Evolutionary conservation across 805 yeast species (phyloP).

Genomic region (Candida nanaspora): DNA sequence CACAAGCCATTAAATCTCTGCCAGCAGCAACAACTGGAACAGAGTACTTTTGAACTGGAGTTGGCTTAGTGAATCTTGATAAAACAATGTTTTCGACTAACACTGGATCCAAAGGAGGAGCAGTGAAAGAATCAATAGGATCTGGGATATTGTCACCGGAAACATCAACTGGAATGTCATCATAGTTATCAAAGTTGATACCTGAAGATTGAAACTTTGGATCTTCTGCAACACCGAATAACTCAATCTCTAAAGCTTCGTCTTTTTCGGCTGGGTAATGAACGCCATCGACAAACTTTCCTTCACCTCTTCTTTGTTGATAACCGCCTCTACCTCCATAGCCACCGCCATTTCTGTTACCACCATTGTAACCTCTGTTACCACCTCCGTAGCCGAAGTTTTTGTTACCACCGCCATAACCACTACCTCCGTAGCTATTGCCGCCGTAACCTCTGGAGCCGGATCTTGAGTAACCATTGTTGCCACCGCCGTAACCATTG

Average conservation of each 20-base stretch:
- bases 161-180: constrained; percentile 98
- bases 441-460: constrained; percentile 23
- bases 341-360: constrained; percentile 27
- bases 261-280: constrained; percentile 78
- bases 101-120: constrained; percentile 86
- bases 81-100: constrained; percentile 79
- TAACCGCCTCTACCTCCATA: constrained; percentile 26
- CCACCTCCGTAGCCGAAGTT: constrained; percentile 21
- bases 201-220: constrained; percentile 84
- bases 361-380: constrained; percentile 23
- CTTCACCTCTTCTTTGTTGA: constrained; percentile 48
- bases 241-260: constrained; percentile 63
- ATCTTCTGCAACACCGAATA: constrained; percentile 78
- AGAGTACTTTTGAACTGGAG: constrained; percentile 92
- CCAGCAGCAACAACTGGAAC: constrained; percentile 66
- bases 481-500: constrained; percentile 20
- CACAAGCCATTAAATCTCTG: constrained; percentile 87
- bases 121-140: constrained; percentile 76
- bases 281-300: constrained; percentile 80
- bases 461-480: constrained; percentile 24
- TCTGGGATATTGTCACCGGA: constrained; percentile 93
- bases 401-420: constrained; percentile 16
- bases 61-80: constrained; percentile 91
- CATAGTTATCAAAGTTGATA: constrained; percentile 97
- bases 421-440: constrained; percentile 24